Base-by-base conservation (phyloP, 768 basidiomycete genomes). In the Leccinum fibrillosum region DNA sequence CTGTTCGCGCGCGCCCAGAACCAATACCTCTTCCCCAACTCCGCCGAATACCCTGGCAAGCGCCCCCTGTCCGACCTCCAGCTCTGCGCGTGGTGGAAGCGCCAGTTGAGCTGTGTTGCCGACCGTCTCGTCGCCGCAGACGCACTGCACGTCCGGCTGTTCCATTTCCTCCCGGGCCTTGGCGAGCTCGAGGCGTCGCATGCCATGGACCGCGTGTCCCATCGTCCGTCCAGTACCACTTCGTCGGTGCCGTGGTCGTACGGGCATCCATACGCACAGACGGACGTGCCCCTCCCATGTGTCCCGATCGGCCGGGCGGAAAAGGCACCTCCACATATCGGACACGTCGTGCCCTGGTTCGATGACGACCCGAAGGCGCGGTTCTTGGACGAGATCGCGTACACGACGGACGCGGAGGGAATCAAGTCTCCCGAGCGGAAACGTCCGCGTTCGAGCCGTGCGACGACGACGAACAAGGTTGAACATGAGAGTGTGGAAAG, bases 311-410 rank as follows among this genome's bases (percentile, higher is more conserved):
- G 13, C 51, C 63, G 62, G 3, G 62, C 69, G 1, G 73, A 75
- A 51, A 52, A 54, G 50, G n/a, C n/a, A 26, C 11, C 10, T 64
- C 61, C 44, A 53, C 63, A 62, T 71, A 76, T 95, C 30, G 92
- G 90, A 1, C 80, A 85, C 55, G 82, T 82, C 53, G 88, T 99
- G 21, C 97, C 97, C 2, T 88, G 83, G 55, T 93, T 98, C 68
- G 90, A 94, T n/a, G 97, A 99, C 66, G 94, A 97, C 72, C 95
- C 97, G 7, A 98, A 98, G 73, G 85, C 90, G 56, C 84, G 97
- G 17, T 98, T 98, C 71, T 74, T 99, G 70, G 90, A 92, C 71
- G 94, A 97, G 73, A 85, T 98, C 53, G 91, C 88, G 44, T 86
- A 83, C 62, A 90, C 83, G 8, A 84, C 81, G 50, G 82, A 84